phyloP scores from a whole-genome alignment of 1,139 yeast genomes.

The Protomyces lactucae-debilis region DNA sequence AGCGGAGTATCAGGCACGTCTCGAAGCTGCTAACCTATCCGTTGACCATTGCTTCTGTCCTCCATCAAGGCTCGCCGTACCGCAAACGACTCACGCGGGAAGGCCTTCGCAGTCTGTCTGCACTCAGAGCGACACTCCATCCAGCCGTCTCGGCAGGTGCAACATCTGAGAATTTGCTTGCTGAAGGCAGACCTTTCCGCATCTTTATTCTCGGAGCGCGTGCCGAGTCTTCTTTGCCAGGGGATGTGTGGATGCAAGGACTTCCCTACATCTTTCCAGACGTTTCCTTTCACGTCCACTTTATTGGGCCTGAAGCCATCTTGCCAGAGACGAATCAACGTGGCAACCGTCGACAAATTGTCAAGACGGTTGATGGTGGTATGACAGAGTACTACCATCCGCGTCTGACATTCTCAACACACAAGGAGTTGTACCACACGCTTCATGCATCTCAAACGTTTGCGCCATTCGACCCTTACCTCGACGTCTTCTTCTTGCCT shows the following conservation, averaged over 20 bases:
- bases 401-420: conserved; percentile 69
- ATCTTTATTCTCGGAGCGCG: conserved; percentile 86
- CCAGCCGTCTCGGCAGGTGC: conserved; percentile 32
- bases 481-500: conserved; percentile 86
- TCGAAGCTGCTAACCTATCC: conserved; percentile 94
- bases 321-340: conserved; percentile 44
- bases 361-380: conserved; percentile 23
- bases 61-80: conserved; percentile 85
- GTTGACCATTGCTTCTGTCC: conserved; percentile 73
- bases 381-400: conserved; percentile 65
- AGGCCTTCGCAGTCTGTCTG: conserved; percentile 75
- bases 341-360: conserved; percentile 1
- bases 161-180: conserved; percentile 31
- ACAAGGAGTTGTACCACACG: conserved; percentile 86
- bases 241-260: conserved; percentile 87
- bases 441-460: conserved; percentile 87
- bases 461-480: conserved; percentile 95
- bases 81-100: conserved; percentile 66
- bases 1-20: conserved; percentile 89
- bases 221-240: conserved; percentile 90
- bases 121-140: conserved; percentile 37
- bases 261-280: conserved; percentile 80
- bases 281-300: conserved; percentile 75
- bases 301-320: conserved; percentile 88
- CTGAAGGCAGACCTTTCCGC: conserved; percentile 77